Evolutionary conservation across 305 asterid genomes (phyloP), one percentile per base, ranked within the genome.

Genomic region (Solanum chacoense): DNA sequence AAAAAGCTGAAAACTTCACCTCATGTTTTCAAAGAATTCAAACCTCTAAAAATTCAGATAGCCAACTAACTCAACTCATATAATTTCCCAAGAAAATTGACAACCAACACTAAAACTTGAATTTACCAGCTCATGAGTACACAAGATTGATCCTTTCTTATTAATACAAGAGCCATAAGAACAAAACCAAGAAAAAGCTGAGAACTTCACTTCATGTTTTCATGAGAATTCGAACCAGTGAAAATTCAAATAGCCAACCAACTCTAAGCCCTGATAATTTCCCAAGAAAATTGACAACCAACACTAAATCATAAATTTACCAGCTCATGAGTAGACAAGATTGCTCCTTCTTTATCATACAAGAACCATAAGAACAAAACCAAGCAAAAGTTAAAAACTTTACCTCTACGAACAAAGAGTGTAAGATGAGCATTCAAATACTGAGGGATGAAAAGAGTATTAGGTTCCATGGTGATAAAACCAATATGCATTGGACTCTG

Each of bases 381-480:
- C 13, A 22, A 88, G 11, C 26, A 18, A 85, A 1, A 7, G 18
- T 2, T 13, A 3, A 37, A 45, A 12, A 14, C 9, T 59, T 13
- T 36, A 95, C 98, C 98, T 92, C 93, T 80, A 76, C 95, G 94
- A 86, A 97, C 20, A 92, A 95, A 94, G 94, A 97, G 92, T 38
- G 94, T 92, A 89, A 95, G 92, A 89, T 89, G 91, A 79, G 96
- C 92, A 92, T 96, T 98, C 71, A 97, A 94, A 65, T 95, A 96
- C 91, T 96, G 98, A 90, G 99, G 99, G 38, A 96, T 89, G 94
- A 97, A 94, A 13, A 96, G 92, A 88, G 89, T 90, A 13, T 83
- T 89, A 2, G 98, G 97, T 90, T 96, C 98, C 98, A 97, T 95
- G 0, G 97, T 94, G 11, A 95, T 94, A 92, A 95, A 95, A 1